Evolutionary conservation across 2,329 filamentous ascomycete genomes (phyloP).

Genomic region (Rutstroemia sydowiana): DNA sequence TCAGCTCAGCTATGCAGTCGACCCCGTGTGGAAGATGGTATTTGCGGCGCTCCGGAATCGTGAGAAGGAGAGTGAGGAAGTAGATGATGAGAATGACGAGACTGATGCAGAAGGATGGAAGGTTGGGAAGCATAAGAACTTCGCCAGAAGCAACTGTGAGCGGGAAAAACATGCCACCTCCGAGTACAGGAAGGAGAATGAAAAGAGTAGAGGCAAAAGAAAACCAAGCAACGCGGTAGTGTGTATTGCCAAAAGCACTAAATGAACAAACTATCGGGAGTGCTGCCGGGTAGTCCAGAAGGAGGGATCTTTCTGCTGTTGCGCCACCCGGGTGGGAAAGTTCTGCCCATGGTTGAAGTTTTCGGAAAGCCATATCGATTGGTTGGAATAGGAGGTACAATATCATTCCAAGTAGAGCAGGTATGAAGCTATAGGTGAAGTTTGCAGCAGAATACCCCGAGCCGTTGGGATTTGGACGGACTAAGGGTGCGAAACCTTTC

Average conservation of each 20-base stretch:
- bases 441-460: slow-evolving; percentile 77
- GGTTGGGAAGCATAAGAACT: slow-evolving; percentile 63
- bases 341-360: slow-evolving; percentile 63
- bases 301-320: slow-evolving; percentile 53
- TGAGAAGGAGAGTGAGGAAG: slow-evolving; percentile 51
- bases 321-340: slow-evolving; percentile 51
- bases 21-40: slow-evolving; percentile 68
- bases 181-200: slow-evolving; percentile 57
- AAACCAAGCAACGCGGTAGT: slow-evolving; percentile 57
- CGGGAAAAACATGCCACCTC: slow-evolving; percentile 67
- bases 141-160: slow-evolving; percentile 47
- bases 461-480: slow-evolving; percentile 52
- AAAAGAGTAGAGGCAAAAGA: slow-evolving; percentile 54
- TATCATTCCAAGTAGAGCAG: slow-evolving; percentile 58
- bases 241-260: slow-evolving; percentile 47
- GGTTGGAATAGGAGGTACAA: slow-evolving; percentile 61
- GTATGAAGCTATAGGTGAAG: slow-evolving; percentile 77
- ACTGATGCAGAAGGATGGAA: slow-evolving; percentile 66
- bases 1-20: slow-evolving; percentile 65
- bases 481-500: slow-evolving; percentile 62
- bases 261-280: slow-evolving; percentile 53
- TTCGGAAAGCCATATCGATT: slow-evolving; percentile 57
- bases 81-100: slow-evolving; percentile 67
- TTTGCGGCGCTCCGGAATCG: slow-evolving; percentile 54
- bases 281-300: slow-evolving; percentile 62